Evolutionary conservation across 116 monocot genomes (phyloP).

Genomic region (Papilionanthe hybrid): DNA sequence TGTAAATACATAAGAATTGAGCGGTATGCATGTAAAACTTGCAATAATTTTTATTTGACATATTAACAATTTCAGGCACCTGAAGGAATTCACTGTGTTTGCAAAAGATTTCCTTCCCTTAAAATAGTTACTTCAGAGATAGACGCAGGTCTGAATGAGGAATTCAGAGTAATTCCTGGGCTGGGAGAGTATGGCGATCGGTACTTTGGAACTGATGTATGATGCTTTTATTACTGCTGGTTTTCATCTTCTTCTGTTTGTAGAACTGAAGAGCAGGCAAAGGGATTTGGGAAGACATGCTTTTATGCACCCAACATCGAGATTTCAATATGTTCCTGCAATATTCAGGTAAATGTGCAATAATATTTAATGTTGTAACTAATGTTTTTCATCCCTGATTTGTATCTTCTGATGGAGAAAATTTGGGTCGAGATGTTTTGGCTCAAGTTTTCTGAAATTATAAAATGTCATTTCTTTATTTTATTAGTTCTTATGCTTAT

Average conservation of each 20-base stretch:
- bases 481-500: no score
- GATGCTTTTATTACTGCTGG: neutral
- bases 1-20: no score
- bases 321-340: no score
- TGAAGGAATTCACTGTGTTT: constrained; percentile 77
- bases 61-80: constrained; percentile 52
- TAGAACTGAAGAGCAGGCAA: neutral
- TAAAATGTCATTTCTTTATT: neutral
- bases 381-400: neutral
- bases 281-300: neutral
- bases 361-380: neutral
- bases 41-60: neutral
- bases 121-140: constrained; percentile 90
- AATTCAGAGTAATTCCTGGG: constrained; percentile 76
- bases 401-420: neutral
- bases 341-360: no score
- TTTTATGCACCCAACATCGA: neutral
- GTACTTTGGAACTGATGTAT: constrained; percentile 71
- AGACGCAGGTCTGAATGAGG: constrained; percentile 59
- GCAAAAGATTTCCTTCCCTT: constrained; percentile 60
- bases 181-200: constrained; percentile 84
- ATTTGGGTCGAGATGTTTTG: neutral
- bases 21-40: no score
- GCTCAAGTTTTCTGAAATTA: neutral
- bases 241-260: neutral